phyloP scores from a whole-genome alignment of 2,329 filamentous ascomycete genomes.

The Epichloe hybrida region DNA sequence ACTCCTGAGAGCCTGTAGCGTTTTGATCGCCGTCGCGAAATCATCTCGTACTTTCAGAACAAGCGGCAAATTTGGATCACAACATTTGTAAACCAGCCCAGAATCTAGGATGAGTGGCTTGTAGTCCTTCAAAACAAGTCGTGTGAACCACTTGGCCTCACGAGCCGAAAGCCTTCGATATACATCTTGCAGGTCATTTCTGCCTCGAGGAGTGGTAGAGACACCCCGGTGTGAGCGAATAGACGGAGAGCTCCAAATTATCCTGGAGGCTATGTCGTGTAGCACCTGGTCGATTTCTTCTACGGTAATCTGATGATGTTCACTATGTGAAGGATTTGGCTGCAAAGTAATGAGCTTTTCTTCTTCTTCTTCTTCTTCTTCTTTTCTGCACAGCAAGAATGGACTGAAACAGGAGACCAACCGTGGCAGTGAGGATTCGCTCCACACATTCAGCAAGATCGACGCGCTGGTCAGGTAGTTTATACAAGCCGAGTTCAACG shows the following conservation, averaged over 20 bases:
- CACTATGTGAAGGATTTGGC: conserved; percentile 27
- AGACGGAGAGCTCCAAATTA: conserved; percentile 55
- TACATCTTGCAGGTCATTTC: conserved; percentile 36
- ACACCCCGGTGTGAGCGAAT: conserved; percentile 29
- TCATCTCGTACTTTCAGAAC: conserved; percentile 58
- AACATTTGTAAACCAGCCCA: conserved; percentile 40
- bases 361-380: no score
- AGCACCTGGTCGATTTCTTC: conserved; percentile 60
- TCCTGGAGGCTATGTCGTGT: conserved; percentile 51
- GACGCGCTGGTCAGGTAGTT: conserved; percentile 36
- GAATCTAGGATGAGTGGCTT: conserved; percentile 51
- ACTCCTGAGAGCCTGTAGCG: conserved; percentile 28
- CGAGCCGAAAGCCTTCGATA: conserved; percentile 47
- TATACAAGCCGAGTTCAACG: conserved; percentile 50
- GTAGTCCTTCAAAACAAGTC: conserved; percentile 66
- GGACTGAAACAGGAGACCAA: conserved; percentile 17
- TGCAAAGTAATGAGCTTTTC: conserved; percentile 11
- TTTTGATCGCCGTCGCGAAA: conserved; percentile 44
- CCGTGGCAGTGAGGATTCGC: conserved; percentile 47
- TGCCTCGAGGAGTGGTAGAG: conserved; percentile 15
- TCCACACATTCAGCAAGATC: conserved; percentile 65
- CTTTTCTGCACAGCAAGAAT: not conserved
- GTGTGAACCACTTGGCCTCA: conserved; percentile 79
- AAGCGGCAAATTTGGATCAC: conserved; percentile 57
- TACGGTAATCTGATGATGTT: conserved; percentile 39